Percentiles rank a stretch among this genome's conserved stretches.
Conservation (phyloP, 2,329 filamentous ascomycete genomes). For the Epichloe festucae region DNA sequence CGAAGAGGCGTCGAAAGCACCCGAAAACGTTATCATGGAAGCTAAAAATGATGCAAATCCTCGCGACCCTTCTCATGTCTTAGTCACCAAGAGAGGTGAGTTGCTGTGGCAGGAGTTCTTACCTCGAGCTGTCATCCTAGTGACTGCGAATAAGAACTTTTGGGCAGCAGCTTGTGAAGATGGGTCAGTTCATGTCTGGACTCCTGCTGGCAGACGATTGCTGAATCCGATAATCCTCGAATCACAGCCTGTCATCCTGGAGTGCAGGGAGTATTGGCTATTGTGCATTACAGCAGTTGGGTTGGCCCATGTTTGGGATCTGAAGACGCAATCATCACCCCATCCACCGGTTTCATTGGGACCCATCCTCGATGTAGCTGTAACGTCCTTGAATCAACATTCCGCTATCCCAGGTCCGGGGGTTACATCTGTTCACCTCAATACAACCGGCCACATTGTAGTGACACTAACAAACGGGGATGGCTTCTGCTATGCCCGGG, state of each 20-base stretch:
- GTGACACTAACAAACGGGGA: slow-evolving; percentile 92
- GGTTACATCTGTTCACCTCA: slow-evolving; percentile 84
- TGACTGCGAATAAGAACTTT: slow-evolving; percentile 86
- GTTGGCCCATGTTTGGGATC: slow-evolving; percentile 86
- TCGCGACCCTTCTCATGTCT: slow-evolving; percentile 74
- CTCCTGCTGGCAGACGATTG: slow-evolving; percentile 74
- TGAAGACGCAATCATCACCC: slow-evolving; percentile 67
- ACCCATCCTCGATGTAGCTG: slow-evolving; percentile 77
- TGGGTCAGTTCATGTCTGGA: slow-evolving; percentile 81
- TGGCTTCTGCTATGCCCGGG: slow-evolving; percentile 76
- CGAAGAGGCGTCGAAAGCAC: slow-evolving; percentile 50
- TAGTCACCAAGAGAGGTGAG: slow-evolving; percentile 66
- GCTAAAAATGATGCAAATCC: slow-evolving; percentile 69
- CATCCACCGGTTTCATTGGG: slow-evolving; percentile 84
- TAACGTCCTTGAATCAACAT: slow-evolving; percentile 64
- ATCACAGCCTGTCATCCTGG: slow-evolving; percentile 85
- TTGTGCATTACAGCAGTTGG: slow-evolving; percentile 81
- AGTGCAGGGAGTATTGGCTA: slow-evolving; percentile 80
- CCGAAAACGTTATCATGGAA: slow-evolving; percentile 70
- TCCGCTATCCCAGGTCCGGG: slow-evolving; percentile 64
- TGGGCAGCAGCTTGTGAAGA: slow-evolving; percentile 93
- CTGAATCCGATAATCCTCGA: slow-evolving; percentile 79
- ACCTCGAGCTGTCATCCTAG: slow-evolving; percentile 72
- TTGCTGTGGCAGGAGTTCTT: slow-evolving; percentile 90
- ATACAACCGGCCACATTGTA: slow-evolving; percentile 72